These are phyloP conservation scores for Trichoderma afroharzianum DNA, from an alignment of 2,329 filamentous ascomycete species.

Conservation along the genomic window DNA sequence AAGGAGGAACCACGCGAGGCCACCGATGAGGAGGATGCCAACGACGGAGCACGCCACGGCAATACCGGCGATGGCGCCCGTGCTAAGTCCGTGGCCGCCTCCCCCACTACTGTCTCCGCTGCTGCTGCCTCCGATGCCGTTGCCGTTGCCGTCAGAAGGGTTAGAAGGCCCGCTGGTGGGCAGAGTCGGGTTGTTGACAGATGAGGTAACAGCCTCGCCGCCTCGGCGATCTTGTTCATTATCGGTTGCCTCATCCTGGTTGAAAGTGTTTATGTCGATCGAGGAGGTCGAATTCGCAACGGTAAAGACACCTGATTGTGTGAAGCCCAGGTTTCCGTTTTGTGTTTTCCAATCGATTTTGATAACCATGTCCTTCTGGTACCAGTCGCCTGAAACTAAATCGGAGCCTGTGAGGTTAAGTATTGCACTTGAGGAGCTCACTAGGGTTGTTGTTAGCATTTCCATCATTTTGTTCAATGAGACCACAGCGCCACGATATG, in stretches of 20 bases:
- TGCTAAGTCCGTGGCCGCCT: constrained; percentile 29
- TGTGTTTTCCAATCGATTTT: constrained; percentile 19
- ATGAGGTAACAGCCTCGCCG: neutral
- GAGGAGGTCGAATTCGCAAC: neutral
- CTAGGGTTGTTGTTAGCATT: neutral
- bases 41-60: constrained; percentile 39
- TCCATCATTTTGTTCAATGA: neutral
- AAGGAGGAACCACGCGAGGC: constrained; percentile 42
- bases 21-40: constrained; percentile 38
- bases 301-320: constrained; percentile 23
- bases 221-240: neutral
- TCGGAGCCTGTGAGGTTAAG: neutral
- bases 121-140: neutral
- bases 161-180: neutral
- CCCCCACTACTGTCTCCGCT: neutral
- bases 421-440: neutral
- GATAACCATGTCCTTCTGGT: constrained; percentile 16
- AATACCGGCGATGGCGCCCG: constrained; percentile 47
- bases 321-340: neutral
- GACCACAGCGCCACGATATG: neutral
- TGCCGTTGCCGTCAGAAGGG: neutral
- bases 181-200: neutral
- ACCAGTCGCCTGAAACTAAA: neutral
- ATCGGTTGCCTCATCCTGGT: neutral
- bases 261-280: neutral